Percentiles rank a stretch among this genome's conserved stretches.
Conservation (phyloP, 2,329 filamentous ascomycete species). For the Aspergillus udagawae region DNA sequence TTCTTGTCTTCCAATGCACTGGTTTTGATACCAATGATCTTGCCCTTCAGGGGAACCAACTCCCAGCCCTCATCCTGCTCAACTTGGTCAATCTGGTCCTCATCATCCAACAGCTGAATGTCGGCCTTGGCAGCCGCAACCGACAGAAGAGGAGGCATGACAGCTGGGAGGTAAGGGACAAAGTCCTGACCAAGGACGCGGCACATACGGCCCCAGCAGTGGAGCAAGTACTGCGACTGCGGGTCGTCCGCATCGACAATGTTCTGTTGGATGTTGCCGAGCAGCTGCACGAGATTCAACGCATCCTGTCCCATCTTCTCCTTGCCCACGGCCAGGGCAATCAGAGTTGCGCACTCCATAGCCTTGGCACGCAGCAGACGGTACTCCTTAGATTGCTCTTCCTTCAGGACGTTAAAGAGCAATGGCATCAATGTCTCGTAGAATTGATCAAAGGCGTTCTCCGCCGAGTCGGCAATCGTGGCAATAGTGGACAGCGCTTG, state of each 20-base stretch:
- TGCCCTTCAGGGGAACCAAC: conserved; percentile 91
- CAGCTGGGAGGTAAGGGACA: conserved; percentile 82
- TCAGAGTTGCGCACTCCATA: conserved; percentile 97
- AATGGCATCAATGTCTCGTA: conserved; percentile 95
- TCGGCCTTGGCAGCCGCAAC: conserved; percentile 94
- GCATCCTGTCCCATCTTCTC: conserved; percentile 87
- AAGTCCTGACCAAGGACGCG: conserved; percentile 88
- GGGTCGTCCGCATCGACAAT: conserved; percentile 92
- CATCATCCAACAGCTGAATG: conserved; percentile 91
- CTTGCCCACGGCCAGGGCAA: conserved; percentile 88
- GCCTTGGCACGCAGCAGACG: conserved; percentile 89
- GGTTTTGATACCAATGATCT: conserved; percentile 97
- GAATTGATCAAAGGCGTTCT: conserved; percentile 90
- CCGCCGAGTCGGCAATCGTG: conserved; percentile 96
- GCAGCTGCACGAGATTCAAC: conserved; percentile 77
- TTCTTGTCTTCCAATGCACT: conserved; percentile 97
- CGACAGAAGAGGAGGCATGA: conserved; percentile 90
- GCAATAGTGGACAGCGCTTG: conserved; percentile 97
- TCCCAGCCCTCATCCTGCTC: conserved; percentile 98
- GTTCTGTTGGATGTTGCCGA: conserved; percentile 79
- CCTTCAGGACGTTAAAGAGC: conserved; percentile 80
- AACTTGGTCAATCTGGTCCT: conserved; percentile 87
- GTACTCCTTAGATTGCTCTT: conserved; percentile 91
- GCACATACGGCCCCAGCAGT: conserved; percentile 99
- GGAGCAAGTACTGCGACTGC: conserved; percentile 92